Percentiles rank a stretch among this genome's conserved stretches.
Conservation (phyloP, 2,329 filamentous ascomycete species). For the Pseudocercospora fuligena region DNA sequence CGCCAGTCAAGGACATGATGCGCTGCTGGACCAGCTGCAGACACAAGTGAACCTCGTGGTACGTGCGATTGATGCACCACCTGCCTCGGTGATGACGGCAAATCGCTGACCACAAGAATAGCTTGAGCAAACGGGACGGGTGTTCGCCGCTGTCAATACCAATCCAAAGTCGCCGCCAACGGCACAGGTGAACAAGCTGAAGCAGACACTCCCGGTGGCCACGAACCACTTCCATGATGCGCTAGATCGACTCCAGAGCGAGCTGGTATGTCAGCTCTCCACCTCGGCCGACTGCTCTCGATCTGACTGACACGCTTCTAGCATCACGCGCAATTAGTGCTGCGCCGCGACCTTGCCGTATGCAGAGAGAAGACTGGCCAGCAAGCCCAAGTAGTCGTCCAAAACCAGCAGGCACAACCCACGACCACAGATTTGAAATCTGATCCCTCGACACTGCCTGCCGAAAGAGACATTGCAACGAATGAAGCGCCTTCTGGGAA, state of each 20-base stretch:
- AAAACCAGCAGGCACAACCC: constrained; percentile 3
- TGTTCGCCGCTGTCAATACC: constrained; percentile 49
- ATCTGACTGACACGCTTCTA: constrained; percentile 20
- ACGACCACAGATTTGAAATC: constrained; percentile 17
- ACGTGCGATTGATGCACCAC: constrained; percentile 29
- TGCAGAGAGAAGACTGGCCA: constrained; percentile 30
- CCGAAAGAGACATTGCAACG: constrained; percentile 13
- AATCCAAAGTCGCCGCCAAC: constrained; percentile 34
- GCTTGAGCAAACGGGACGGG: constrained; percentile 52
- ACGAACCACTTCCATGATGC: constrained; percentile 53
- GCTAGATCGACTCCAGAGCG: constrained; percentile 57
- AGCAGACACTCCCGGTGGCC: constrained; percentile 46
- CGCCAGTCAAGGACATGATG: constrained; percentile 24
- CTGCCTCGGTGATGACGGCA: neutral
- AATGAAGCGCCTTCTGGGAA: constrained; percentile 9
- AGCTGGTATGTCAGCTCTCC: constrained; percentile 42
- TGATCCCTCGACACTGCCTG: neutral
- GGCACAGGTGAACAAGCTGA: constrained; percentile 42
- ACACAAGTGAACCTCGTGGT: constrained; percentile 55
- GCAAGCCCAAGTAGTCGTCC: neutral
- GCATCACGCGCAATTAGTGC: constrained; percentile 40
- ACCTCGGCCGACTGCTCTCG: neutral
- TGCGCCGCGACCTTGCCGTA: constrained; percentile 43
- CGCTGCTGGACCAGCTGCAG: constrained; percentile 51
- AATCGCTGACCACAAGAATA: constrained; percentile 23